phyloP scores from a whole-genome alignment of 1,284 basidiomycete genomes.

The Irpex sp. region DNA sequence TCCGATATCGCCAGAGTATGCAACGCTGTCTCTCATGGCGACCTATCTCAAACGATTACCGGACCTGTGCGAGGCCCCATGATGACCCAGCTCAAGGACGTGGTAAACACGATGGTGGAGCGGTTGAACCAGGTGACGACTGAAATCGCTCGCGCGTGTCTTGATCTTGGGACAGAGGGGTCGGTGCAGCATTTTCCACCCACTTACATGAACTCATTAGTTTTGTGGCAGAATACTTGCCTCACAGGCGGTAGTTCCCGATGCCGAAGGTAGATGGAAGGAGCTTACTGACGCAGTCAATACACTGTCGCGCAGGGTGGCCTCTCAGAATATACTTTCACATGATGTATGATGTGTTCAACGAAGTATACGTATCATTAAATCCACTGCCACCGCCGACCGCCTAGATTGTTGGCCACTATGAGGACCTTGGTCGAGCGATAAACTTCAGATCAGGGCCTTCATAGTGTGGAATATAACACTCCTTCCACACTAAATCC shows the following conservation, averaged over 20 bases:
- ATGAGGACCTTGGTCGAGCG: neutral
- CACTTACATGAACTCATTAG: no score
- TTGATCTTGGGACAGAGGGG: neutral
- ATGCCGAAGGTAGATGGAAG: no score
- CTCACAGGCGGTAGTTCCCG: no score
- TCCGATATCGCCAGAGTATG: constrained; percentile 47
- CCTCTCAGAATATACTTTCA: no score
- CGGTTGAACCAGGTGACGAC: neutral
- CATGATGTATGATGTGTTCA: no score
- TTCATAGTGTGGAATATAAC: constrained; percentile 25
- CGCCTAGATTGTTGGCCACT: neutral
- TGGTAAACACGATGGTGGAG: neutral
- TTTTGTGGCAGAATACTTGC: no score
- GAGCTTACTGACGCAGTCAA: no score
- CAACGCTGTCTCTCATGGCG: neutral
- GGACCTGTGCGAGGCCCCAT: neutral
- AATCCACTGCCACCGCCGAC: neutral
- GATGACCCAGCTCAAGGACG: neutral
- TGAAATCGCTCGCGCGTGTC: neutral
- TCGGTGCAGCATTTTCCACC: no score
- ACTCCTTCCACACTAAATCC: constrained; percentile 19
- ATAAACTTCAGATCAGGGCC: constrained; percentile 9
- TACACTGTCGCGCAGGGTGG: no score
- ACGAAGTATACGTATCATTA: neutral
- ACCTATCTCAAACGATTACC: neutral